phyloP scores from a whole-genome alignment of 1,284 basidiomycete genomes.

The Athelia psychrophila region DNA sequence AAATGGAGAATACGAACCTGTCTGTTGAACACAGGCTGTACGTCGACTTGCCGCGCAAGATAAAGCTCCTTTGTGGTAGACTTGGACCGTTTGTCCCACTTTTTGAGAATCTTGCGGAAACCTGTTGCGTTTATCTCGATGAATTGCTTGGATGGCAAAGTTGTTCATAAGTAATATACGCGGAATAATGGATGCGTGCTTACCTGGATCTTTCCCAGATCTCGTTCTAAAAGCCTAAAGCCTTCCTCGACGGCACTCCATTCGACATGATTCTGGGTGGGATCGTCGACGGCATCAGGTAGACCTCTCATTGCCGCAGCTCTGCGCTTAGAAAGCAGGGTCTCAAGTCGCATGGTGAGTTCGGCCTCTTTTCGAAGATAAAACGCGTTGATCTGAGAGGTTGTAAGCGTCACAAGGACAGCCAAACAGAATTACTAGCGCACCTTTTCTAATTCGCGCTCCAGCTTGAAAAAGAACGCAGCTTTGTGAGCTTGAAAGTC shows the following conservation, averaged over 20 bases:
- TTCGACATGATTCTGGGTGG: conserved; percentile 73
- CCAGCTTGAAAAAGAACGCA: conserved; percentile 99
- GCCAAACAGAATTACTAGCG: conserved; percentile 6
- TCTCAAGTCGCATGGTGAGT: conserved; percentile 88
- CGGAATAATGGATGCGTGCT: conserved; percentile 17
- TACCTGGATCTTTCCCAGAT: conserved; percentile 95
- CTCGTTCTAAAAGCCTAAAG: conserved; percentile 92
- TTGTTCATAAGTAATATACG: conserved; percentile 16
- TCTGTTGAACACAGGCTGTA: conserved; percentile 97
- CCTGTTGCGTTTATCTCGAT: conserved; percentile 98
- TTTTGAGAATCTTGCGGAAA: conserved; percentile 98
- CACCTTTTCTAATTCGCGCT: conserved; percentile 97
- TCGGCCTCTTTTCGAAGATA: conserved; percentile 98
- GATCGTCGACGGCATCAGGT: conserved; percentile 58
- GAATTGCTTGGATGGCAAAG: conserved; percentile 68
- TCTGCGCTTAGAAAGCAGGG: conserved; percentile 91
- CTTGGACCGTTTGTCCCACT: conserved; percentile 97
- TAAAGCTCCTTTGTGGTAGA: conserved; percentile 96
- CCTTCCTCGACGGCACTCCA: conserved; percentile 96
- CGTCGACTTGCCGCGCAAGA: conserved; percentile 94
- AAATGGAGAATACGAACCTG: conserved; percentile 53
- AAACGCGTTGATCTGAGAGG: conserved; percentile 91
- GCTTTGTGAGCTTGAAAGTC: conserved; percentile 94
- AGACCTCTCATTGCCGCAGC: conserved; percentile 72
- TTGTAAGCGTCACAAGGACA: background rate